phyloP scores from a whole-genome alignment of 805 yeast genomes.

The Starmerella bombi region DNA sequence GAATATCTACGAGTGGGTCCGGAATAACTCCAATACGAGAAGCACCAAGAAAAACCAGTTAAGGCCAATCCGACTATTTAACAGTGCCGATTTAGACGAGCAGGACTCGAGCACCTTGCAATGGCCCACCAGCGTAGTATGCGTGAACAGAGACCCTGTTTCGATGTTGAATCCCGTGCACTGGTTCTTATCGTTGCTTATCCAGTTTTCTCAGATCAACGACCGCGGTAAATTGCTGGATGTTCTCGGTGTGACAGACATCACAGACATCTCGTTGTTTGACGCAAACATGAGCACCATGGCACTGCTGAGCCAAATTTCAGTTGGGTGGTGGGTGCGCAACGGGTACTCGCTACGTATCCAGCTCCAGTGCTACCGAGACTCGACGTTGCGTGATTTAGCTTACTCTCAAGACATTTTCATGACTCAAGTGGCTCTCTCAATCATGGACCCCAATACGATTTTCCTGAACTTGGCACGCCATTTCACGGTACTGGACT shows the following conservation, averaged over 20 bases:
- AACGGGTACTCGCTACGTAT: constrained; percentile 73
- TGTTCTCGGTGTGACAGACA: constrained; percentile 11
- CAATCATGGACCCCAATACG: constrained; percentile 42
- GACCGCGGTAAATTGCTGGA: constrained; percentile 19
- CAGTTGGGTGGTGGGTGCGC: constrained; percentile 86
- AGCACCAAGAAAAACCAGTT: not conserved
- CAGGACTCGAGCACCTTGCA: too few species aligned
- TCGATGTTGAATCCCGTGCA: constrained; percentile 75
- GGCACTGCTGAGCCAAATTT: constrained; percentile 69
- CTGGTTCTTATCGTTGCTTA: constrained; percentile 54
- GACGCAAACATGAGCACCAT: constrained; percentile 69
- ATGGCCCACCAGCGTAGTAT: constrained; percentile 30
- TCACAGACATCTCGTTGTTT: constrained; percentile 30
- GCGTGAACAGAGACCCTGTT: constrained; percentile 37
- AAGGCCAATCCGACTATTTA: not conserved
- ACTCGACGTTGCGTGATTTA: constrained; percentile 64
- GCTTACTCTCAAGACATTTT: constrained; percentile 72
- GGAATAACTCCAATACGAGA: not conserved
- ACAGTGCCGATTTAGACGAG: not conserved
- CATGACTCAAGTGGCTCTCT: constrained; percentile 49
- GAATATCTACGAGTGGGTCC: not conserved
- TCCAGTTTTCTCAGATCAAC: constrained; percentile 36
- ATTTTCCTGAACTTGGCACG: constrained; percentile 45
- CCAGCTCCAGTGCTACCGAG: constrained; percentile 68
- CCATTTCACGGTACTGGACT: constrained; percentile 54